Evolutionary conservation across 805 yeast species (phyloP), one percentile per base, ranked within the genome.

Genomic region (Candida vartiovaarae): DNA sequence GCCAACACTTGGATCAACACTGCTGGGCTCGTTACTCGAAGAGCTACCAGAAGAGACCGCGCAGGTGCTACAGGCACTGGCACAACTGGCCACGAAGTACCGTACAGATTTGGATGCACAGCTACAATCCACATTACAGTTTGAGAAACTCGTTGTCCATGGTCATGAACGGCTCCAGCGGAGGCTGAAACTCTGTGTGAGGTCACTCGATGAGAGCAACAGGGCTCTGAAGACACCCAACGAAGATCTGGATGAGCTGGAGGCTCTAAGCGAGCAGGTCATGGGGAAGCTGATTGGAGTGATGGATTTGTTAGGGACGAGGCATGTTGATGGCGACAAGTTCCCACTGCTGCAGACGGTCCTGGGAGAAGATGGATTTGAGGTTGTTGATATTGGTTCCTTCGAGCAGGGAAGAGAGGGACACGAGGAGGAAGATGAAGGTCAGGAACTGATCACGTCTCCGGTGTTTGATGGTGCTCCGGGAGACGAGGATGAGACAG

Each of bases 31-130:
- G 9, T 43, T 49, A 11, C 47, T 49, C 28, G 26, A 32, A 6
- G 32, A 35, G 7, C 34, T 49, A 27, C 50, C 52, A 23, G 45
- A 46, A n/a, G 52, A 49, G 32, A 46, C 49, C 9, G 37, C 41
- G 5, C 41, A 44, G 25, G 11, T 46, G 4, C 43, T 42, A 27
- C 34, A 20, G 1, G 34, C 48, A 4, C 38, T 49, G 6, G n/a
- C 28, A 3, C 23, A 36, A 15, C 24, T 41, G 2, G 31, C 47
- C 10, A 9, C 34, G 5, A 44, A 44, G 40, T 46, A 46, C 41
- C 31, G 50, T 2, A 8, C 46, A 10, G 52, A 49, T 38, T 40
- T 49, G 33, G 43, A 49, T 27, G 15, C 32, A 3, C 52, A 49
- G 25, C 42, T 49, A 5, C 25, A 33, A 10, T 28, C 34, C 3